phyloP scores from a whole-genome alignment of 257 asterid genomes.

The Solanum bulbocastanum region DNA sequence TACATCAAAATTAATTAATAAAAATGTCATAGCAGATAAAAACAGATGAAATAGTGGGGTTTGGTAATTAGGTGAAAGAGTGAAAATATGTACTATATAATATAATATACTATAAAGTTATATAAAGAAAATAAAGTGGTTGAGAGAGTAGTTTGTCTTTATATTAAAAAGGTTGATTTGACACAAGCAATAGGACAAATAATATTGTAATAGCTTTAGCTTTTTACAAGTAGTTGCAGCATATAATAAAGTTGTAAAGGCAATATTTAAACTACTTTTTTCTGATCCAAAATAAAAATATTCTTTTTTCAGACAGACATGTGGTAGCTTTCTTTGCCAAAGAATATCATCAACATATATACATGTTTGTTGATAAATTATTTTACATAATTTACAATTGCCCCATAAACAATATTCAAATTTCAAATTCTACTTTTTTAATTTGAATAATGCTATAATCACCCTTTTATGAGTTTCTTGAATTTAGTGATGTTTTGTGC shows the following conservation, averaged over 20 bases:
- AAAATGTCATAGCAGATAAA: background rate
- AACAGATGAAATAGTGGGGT: background rate
- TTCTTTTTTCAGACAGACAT: background rate
- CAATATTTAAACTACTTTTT: background rate
- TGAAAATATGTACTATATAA: background rate
- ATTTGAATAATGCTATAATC: background rate
- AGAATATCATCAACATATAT: background rate
- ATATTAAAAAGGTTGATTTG: conserved; percentile 35
- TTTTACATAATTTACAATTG: background rate
- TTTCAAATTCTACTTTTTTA: background rate
- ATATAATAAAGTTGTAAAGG: conserved; percentile 48
- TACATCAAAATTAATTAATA: background rate
- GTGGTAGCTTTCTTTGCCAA: background rate
- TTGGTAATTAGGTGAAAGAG: background rate
- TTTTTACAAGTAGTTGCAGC: background rate
- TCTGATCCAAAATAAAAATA: background rate
- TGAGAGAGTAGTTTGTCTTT: conserved; percentile 32
- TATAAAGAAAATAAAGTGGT: conserved; percentile 9
- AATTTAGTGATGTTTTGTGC: background rate
- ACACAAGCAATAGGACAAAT: conserved; percentile 1
- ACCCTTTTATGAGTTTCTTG: background rate
- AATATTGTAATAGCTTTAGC: background rate
- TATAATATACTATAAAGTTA: background rate
- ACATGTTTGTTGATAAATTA: background rate
- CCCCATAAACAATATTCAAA: background rate